phyloP scores from a whole-genome alignment of 768 basidiomycete genomes.

The Gloeopeniophorella convolvens region DNA sequence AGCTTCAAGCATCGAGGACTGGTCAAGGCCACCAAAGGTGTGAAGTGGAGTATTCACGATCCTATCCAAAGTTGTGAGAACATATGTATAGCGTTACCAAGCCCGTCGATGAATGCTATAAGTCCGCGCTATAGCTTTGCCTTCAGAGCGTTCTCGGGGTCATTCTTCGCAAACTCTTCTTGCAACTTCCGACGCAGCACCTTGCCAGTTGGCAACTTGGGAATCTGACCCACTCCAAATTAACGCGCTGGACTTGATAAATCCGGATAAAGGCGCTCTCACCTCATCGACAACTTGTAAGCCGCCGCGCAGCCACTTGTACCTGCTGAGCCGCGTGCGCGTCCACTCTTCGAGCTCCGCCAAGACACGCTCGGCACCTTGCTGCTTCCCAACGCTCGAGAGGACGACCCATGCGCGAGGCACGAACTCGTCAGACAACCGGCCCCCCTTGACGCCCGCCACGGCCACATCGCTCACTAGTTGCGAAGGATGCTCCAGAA shows the following conservation, averaged over 20 bases:
- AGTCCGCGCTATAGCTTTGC: neutral
- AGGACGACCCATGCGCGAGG: conserved; percentile 78
- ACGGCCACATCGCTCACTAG: conserved; percentile 57
- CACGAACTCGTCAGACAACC: conserved; percentile 63
- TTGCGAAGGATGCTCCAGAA: conserved; percentile 51
- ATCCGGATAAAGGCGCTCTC: too few species aligned
- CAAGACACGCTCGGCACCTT: conserved; percentile 36
- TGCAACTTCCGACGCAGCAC: conserved; percentile 55
- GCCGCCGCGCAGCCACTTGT: conserved; percentile 74
- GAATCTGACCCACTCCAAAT: conserved; percentile 40
- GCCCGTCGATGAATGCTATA: too few species aligned
- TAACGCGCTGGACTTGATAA: neutral
- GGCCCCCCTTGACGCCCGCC: conserved; percentile 67
- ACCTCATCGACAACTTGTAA: conserved; percentile 60
- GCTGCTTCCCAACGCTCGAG: conserved; percentile 44
- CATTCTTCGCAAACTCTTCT: conserved; percentile 29
- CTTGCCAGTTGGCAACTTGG: conserved; percentile 72
- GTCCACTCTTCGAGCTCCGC: conserved; percentile 55
- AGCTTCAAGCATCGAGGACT: too few species aligned
- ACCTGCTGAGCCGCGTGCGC: conserved; percentile 56
- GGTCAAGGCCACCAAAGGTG: too few species aligned
- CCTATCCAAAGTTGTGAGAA: too few species aligned
- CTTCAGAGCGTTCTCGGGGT: neutral
- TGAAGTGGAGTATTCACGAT: too few species aligned
- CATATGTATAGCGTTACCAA: too few species aligned